Evolutionary conservation across 2,329 filamentous ascomycete genomes (phyloP).

Genomic region (Verticillium albo-atrum): DNA sequence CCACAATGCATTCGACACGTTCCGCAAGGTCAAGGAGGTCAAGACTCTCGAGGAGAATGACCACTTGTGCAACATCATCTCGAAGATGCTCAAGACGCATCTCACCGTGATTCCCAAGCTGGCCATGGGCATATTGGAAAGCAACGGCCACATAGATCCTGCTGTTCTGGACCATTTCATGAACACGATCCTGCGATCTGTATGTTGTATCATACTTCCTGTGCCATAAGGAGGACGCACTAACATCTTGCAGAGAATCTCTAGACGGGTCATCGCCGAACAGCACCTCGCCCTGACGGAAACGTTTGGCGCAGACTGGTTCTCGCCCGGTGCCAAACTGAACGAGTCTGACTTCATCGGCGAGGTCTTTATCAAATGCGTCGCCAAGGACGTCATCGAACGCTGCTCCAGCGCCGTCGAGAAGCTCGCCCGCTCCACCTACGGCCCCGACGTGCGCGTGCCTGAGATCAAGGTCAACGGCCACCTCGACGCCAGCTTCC

Average conservation of each 20-base stretch:
- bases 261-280: slow-evolving; percentile 91
- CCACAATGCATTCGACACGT: slow-evolving; percentile 90
- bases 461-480: slow-evolving; percentile 81
- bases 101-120: slow-evolving; percentile 90
- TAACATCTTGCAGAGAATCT: slow-evolving; percentile 64
- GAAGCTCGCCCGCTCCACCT: slow-evolving; percentile 68
- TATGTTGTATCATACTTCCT: slow-evolving; percentile 37
- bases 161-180: slow-evolving; percentile 89
- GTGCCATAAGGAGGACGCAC: not conserved
- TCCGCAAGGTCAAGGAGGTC: slow-evolving; percentile 80
- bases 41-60: slow-evolving; percentile 88
- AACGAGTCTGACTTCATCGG: slow-evolving; percentile 82
- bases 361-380: slow-evolving; percentile 91
- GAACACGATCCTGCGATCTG: slow-evolving; percentile 86
- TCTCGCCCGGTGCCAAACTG: slow-evolving; percentile 75
- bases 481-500: slow-evolving; percentile 85
- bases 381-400: slow-evolving; percentile 82
- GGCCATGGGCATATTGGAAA: slow-evolving; percentile 91
- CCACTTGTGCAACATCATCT: slow-evolving; percentile 73
- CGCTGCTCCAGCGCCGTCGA: slow-evolving; percentile 74
- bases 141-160: slow-evolving; percentile 73
- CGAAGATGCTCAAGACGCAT: slow-evolving; percentile 78
- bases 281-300: slow-evolving; percentile 94
- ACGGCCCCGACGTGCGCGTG: slow-evolving; percentile 65
- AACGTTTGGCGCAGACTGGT: slow-evolving; percentile 86